phyloP scores from a whole-genome alignment of 495 filamentous ascomycete genomes.

The Astrothelium macrocarpum region DNA sequence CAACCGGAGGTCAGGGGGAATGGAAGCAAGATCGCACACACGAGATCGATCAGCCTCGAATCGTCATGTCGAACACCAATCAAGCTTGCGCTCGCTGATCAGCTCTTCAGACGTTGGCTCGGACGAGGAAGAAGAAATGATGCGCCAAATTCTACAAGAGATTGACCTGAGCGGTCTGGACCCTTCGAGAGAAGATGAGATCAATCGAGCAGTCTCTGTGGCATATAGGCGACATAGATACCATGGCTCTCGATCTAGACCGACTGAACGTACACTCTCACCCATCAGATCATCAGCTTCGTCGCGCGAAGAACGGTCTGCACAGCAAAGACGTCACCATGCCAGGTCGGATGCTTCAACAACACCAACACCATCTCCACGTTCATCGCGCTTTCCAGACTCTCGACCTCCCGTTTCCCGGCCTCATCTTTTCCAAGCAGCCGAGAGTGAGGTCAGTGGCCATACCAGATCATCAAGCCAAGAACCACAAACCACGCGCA shows the following conservation, averaged over 20 bases:
- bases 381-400: conserved; percentile 1
- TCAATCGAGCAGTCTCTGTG: conserved; percentile 80
- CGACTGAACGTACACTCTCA: conserved; percentile 10
- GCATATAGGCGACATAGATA: conserved; percentile 66
- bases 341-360: conserved; percentile 27
- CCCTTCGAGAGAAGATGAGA: conserved; percentile 64
- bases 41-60: neutral
- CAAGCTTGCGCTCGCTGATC: conserved; percentile 72
- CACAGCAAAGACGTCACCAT: conserved; percentile 16
- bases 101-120: conserved; percentile 64
- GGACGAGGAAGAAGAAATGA: conserved; percentile 79
- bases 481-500: conserved; percentile 1
- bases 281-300: neutral
- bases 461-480: conserved; percentile 47
- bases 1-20: neutral
- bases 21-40: neutral
- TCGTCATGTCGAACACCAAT: conserved; percentile 71
- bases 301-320: conserved; percentile 2
- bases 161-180: conserved; percentile 76
- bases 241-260: conserved; percentile 26
- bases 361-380: conserved; percentile 19
- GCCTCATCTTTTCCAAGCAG: conserved; percentile 45
- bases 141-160: conserved; percentile 80
- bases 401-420: conserved; percentile 45
- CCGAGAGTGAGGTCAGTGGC: conserved; percentile 27